Base-by-base conservation (phyloP, 2,329 filamentous ascomycete species). In the Pseudonectria buxi region DNA sequence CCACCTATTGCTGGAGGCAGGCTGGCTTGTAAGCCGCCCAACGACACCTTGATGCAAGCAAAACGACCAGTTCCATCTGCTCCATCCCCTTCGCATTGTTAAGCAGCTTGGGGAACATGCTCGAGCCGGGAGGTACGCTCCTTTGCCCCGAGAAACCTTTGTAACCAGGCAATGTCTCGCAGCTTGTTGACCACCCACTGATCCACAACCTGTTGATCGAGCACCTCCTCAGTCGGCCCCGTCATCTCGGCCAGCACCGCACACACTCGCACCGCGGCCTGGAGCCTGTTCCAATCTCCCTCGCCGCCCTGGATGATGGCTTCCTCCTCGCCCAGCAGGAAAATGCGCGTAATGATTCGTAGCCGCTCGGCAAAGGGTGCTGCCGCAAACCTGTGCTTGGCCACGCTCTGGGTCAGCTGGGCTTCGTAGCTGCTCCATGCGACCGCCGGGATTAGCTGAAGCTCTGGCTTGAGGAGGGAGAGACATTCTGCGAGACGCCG, bases 311-410 rank as follows among this genome's bases (percentile, higher is more conserved):
- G 10, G 29, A 59, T 37, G 4, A 49, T 49, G 7, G 27, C 37
- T 24, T 49, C 30, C 41, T 62, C 58, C 32, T 62, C 58, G 4
- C 40, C 35, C 5, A 55, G 15, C 13, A 48, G 57, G 5, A 55
- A 35, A 13, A 60, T 50, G 11, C 38, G 43, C 10, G 45, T 40
- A 22, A 61, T 41, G 13, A 36, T 46, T 2, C 22, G 24, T 3
- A 55, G 44, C 4, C 53, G 49, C 22, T 49, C 41, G 10, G 32
- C 12, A 39, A 49, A 54, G 14, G 37, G 27, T 35, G 51, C 40
- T 35, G 51, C 40, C 7, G 37, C 30, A 12, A 36, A 33, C 5
- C 44, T 27, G 2, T 26, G 16, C 7, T 32, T 32, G 4, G 48
- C 36, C 13, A 37, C 36, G 28, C 42, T 45, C 3, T 31, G 24